Evolutionary conservation across 2,329 filamentous ascomycete genomes (phyloP).

Genomic region (Colletotrichum kahawae): DNA sequence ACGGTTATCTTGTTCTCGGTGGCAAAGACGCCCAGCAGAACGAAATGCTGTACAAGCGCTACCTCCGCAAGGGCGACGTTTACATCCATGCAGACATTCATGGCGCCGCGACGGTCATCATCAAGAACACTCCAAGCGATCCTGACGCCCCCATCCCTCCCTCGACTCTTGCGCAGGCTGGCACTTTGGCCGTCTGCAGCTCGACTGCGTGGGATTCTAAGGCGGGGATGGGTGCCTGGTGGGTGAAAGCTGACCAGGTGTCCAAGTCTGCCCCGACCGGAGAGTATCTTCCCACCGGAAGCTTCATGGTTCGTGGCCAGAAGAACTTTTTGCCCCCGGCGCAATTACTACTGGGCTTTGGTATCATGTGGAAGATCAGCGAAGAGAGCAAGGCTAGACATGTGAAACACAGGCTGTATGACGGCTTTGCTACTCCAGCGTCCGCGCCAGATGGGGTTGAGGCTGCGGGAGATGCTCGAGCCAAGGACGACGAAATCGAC

Average conservation of each 20-base stretch:
- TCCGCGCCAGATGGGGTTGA: not conserved
- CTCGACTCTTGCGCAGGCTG: slow-evolving; percentile 88
- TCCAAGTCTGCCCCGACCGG: slow-evolving; percentile 82
- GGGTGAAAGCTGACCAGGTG: slow-evolving; percentile 90
- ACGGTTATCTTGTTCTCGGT: slow-evolving; percentile 90
- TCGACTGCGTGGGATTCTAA: slow-evolving; percentile 97
- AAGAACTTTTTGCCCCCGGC: slow-evolving; percentile 92
- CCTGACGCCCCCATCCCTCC: slow-evolving; percentile 89
- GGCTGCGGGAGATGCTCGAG: slow-evolving; percentile 20
- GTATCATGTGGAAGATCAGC: slow-evolving; percentile 85
- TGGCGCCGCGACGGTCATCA: slow-evolving; percentile 82
- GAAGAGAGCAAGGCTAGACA: slow-evolving; percentile 85
- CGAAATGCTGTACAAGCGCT: slow-evolving; percentile 86
- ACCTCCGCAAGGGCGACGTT: slow-evolving; percentile 87
- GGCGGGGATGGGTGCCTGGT: slow-evolving; percentile 94
- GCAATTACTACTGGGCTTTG: slow-evolving; percentile 86
- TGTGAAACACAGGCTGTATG: slow-evolving; percentile 67
- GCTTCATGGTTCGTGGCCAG: slow-evolving; percentile 81
- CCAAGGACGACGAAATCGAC: slow-evolving; percentile 34
- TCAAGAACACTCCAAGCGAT: slow-evolving; percentile 83
- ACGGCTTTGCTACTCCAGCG: slow-evolving; percentile 28
- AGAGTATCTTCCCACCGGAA: slow-evolving; percentile 78
- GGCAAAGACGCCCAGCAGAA: slow-evolving; percentile 89
- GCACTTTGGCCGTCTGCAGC: slow-evolving; percentile 81
- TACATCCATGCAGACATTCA: slow-evolving; percentile 91